Base-by-base conservation (phyloP, 257 asterid species). In the Cordia subcordata region DNA sequence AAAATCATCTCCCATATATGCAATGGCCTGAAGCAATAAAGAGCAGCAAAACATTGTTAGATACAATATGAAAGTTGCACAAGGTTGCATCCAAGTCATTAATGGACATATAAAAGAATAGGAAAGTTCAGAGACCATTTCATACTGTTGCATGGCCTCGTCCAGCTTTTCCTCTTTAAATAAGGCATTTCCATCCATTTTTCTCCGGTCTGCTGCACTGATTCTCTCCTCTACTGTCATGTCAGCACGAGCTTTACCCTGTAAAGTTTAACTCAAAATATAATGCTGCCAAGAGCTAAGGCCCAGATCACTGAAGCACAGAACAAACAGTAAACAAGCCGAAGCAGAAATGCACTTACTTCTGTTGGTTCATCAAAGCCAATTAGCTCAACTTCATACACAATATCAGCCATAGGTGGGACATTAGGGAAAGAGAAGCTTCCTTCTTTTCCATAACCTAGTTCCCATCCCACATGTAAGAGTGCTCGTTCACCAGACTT, bases 141-240 rank as follows among this genome's bases (percentile, higher is more conserved):
- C 99, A 69, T 93, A 93, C 64, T 88, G 97, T 69, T 82, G 94
- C 92, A 93, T 89, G 68, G 97, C 97, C 76, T 79, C 95, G 70
- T 84, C 95, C 75, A 92, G 58, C 57, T 92, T 88, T 65, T 86
- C 97, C 61, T 86, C 99, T 72, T 83, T 84, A 72, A 86, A 93
- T 61, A 93, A 76, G 57, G 72, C 87, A 77, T 88, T 93, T 40
- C 97, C 99, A 58, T 88, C 91, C 96, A 89, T 86, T 78, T 93
- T 93, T 84, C 97, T 82, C 78, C 96, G 76, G 68, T 93, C 97
- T 8, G 99, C 96, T 21, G 94, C 75, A 61, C 97, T 86, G 53
- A 92, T 93, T 68, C 99, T 82, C 81, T 88, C 99, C 83, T 93
- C 99, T 32, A 86, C 97, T n/a, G 99, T 93, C 97, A 93, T 89